Percentiles rank a stretch among this genome's conserved stretches.
Conservation (phyloP, 768 basidiomycete species). For the Cubamyces lactineus region DNA sequence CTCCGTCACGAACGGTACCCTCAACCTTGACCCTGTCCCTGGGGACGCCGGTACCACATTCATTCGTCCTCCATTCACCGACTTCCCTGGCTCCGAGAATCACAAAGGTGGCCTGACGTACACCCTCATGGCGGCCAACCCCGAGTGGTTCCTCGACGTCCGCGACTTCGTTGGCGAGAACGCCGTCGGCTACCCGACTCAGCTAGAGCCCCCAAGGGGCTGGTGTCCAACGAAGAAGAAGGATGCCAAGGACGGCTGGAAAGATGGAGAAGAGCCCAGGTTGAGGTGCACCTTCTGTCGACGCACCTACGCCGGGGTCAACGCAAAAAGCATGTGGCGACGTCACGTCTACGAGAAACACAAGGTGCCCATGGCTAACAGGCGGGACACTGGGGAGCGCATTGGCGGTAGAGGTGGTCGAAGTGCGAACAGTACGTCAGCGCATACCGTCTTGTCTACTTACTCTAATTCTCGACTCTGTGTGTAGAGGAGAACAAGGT, state of each 20-base stretch:
- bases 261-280: conserved; percentile 79
- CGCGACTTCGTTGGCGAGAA: conserved; percentile 59
- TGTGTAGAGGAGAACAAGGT: conserved; percentile 27
- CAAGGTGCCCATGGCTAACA: conserved; percentile 87
- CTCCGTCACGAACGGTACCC: conserved; percentile 19
- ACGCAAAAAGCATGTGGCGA: conserved; percentile 92
- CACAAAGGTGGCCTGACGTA: conserved; percentile 74
- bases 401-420: conserved; percentile 57
- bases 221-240: conserved; percentile 90
- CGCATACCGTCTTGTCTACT: conserved; percentile 2
- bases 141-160: conserved; percentile 79
- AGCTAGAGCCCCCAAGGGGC: conserved; percentile 81
- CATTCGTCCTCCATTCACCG: conserved; percentile 72
- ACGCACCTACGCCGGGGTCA: conserved; percentile 82
- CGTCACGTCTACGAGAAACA: conserved; percentile 89
- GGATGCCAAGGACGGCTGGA: conserved; percentile 75
- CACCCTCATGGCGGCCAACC: conserved; percentile 70
- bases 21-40: conserved; percentile 57
- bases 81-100: conserved; percentile 63
- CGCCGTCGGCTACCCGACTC: conserved; percentile 72
- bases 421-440: conserved; percentile 60
- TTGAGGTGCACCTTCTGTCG: conserved; percentile 85
- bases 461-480: not conserved
- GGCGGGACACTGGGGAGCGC: conserved; percentile 70
- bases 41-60: conserved; percentile 70